Percentiles rank a stretch among this genome's conserved stretches.
Evolutionary conservation across 257 asterid genomes (phyloP).

Genomic region (Rauvolfia tetraphylla): DNA sequence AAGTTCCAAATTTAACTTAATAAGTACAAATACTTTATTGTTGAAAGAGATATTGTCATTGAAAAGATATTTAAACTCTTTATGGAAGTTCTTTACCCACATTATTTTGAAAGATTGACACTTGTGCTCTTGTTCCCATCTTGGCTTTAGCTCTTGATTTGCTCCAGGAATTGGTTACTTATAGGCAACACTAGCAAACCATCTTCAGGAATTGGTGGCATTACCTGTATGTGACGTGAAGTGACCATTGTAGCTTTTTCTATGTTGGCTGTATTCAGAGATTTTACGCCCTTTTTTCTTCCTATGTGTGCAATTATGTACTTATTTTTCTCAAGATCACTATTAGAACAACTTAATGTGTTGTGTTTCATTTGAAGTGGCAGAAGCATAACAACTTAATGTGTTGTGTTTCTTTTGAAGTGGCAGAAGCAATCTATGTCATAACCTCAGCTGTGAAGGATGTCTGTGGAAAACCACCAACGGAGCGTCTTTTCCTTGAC

Average conservation of each 20-base stretch:
- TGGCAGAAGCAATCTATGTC: conserved; percentile 82
- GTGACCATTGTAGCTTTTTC: neutral
- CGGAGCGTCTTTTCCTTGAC: conserved; percentile 90
- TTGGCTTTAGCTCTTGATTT: neutral
- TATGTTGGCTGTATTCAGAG: neutral
- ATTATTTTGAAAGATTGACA: neutral
- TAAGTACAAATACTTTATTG: neutral
- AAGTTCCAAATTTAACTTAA: neutral
- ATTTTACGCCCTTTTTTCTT: neutral
- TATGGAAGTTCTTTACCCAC: neutral
- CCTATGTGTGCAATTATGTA: neutral
- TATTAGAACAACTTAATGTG: neutral
- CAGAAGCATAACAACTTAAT: conserved; percentile 8
- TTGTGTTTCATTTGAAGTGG: conserved; percentile 42
- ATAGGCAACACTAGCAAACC: neutral
- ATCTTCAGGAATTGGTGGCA: neutral
- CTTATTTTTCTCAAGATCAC: neutral
- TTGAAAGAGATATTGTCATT: neutral
- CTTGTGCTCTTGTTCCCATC: neutral
- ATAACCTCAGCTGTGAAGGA: conserved; percentile 91
- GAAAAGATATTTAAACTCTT: neutral
- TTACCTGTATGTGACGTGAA: neutral
- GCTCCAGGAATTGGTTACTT: neutral
- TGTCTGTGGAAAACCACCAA: conserved; percentile 86
- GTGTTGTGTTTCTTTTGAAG: conserved; percentile 32